Base-by-base conservation (phyloP, 2,329 filamentous ascomycete species). In the Colletotrichum liriopes region DNA sequence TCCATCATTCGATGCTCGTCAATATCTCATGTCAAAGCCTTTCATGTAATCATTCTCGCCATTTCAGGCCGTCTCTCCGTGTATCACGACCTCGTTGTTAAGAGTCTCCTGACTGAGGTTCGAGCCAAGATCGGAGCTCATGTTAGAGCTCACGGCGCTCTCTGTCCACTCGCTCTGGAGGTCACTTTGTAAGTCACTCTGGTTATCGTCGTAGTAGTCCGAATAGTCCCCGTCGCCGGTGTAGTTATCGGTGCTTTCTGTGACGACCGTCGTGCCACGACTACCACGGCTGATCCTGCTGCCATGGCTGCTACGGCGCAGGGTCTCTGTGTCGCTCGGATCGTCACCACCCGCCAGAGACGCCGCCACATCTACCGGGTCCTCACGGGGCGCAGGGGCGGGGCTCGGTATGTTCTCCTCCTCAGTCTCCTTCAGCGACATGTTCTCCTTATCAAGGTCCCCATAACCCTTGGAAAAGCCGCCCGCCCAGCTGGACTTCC, bases 401-500 rank as follows among this genome's bases (percentile, higher is more conserved):
- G 62, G 73, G 43, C 20, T 72, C 35, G 54, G 59, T 52, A 65
- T 73, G 51, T 45, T 79, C 75, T 92, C 90, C 72, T 93, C 91
- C 52, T 91, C 88, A 59, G 87, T 88, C 78, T 93, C 91, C n/a
- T 86, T 86, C 49, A 93, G 84, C 6, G 83, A 82, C 47, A 91
- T 83, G 74, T 93, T 92, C 78, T 93, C 91, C 80, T 92, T 92
- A 70, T 89, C 85, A 23, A 90, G 81, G 32, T 88, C 86, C 5
- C 86, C 88, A 63, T 88, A 87, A 2, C 81, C 82, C 78, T 88
- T 89, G 66, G 79, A 79, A 55, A 78, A 78, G 65, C 80, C 84
- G 20, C 88, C 89, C 39, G 88, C 90, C 92, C 93, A 94, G 77
- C 92, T 94, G 54, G 87, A 85, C 82, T 95, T 94, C 59, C 93